A percentile compares a stretch with the other conserved stretches of the same genome.
Conservation (phyloP, 768 basidiomycete species). For the Pisolithus albus region DNA sequence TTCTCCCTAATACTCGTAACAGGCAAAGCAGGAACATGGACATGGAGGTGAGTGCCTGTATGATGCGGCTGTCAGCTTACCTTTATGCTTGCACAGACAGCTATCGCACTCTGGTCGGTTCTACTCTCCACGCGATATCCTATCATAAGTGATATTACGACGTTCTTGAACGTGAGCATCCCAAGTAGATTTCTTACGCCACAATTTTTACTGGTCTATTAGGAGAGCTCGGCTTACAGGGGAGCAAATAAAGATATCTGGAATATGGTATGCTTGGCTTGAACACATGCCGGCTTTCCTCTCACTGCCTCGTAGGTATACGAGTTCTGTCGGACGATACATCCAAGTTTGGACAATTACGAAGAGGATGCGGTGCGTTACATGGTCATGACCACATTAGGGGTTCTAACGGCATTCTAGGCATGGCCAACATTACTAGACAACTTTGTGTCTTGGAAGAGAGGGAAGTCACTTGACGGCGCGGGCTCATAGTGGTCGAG, state of each 20-base stretch:
- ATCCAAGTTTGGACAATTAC: conserved; percentile 55
- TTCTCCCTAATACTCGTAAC: conserved; percentile 4
- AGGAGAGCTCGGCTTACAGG: conserved; percentile 55
- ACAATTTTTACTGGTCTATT: not conserved
- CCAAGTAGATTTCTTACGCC: not conserved
- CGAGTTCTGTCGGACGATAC: conserved; percentile 66
- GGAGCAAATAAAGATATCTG: conserved; percentile 81
- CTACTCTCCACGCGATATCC: conserved; percentile 61
- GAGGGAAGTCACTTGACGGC: conserved; percentile 12
- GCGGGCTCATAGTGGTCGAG: not conserved
- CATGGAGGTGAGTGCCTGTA: conserved; percentile 56
- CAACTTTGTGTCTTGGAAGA: conserved; percentile 70
- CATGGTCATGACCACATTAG: not conserved
- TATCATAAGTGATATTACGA: conserved; percentile 55
- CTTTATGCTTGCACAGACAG: conserved; percentile 40
- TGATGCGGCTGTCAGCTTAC: not conserved
- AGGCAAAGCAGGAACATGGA: conserved; percentile 74
- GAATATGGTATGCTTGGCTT: conserved; percentile 56
- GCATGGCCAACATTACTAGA: conserved; percentile 82
- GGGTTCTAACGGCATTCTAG: conserved; percentile 27
- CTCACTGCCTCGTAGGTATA: conserved; percentile 43
- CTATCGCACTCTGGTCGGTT: conserved; percentile 71
- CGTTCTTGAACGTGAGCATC: conserved; percentile 55
- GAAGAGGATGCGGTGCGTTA: conserved; percentile 66
- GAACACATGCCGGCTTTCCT: not conserved